Evolutionary conservation across 495 filamentous ascomycete species (phyloP), one percentile per base, ranked within the genome.

Genomic region (Podospora tetraspora): DNA sequence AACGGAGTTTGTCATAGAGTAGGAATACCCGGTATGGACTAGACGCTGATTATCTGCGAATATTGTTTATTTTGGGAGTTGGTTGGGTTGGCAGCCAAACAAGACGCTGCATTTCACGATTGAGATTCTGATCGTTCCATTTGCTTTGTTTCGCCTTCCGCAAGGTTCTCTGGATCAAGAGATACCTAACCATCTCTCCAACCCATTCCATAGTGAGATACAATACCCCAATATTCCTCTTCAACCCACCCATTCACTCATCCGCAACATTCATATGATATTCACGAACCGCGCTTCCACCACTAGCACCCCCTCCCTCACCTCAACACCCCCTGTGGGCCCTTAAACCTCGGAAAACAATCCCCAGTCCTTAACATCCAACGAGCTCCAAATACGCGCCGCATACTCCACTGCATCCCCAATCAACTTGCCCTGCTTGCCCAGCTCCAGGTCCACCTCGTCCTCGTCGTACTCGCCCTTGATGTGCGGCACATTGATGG

Each of bases 401-500:
- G 83, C 79, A 68, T 84, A 80, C 70, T 88, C 79, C 66, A 90
- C 80, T 37, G 84, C 90, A 71, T 83, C 81, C 21, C 86, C 86
- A 72, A 94, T 80, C 70, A 90, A 75, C 75, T 79, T 77, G 2
- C 85, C 87, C 77, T 87, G 84, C 78, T 86, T 88, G 24, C 85
- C 87, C 25, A 84, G 79, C 76, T 83, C 77, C 73, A 86, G 71
- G 63, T 90, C 82, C 68, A 93, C 87, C 62, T 92, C 90, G 23
- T 87, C 85, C 66, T 80, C 83, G 62, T 85, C 82, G 70, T 89
- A 86, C 75, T 86, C 83, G n/a, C 84, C 84, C 69, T 84, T 79
- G 66, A 89, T 85, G 77, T 93, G 89, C 27, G 94, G 95, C 34
- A 97, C 90, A 80, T 98, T 98, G 76, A 97, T 85, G 30, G 92